Base-by-base conservation (phyloP, 768 basidiomycete species). In the Collybiopsis confluens region DNA sequence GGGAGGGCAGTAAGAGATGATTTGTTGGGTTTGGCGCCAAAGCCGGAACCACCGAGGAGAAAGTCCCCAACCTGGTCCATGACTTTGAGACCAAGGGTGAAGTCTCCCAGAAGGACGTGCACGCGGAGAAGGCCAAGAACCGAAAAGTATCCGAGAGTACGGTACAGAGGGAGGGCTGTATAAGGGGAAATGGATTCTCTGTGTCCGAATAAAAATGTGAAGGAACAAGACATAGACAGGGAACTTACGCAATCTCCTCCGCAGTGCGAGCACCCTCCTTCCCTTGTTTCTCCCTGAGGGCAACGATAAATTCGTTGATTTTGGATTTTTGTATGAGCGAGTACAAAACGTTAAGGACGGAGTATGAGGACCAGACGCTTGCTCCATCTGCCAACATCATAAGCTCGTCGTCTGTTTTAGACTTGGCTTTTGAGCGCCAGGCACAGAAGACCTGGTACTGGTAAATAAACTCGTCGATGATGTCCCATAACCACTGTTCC, bases 401-500 rank as follows among this genome's bases (percentile, higher is more conserved):
- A 36, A 94, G 77, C 67, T 98, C 95, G 61, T 98, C 96, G 37
- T 92, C 93, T 0, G 86, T 82, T 73, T 97, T 98, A 46, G 78
- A 76, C 57, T 90, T 88, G 27, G 85, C 78, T 62, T 90, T 92
- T 16, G 87, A 86, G 49, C 93, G 77, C 88, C 93, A 98, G 36
- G 90, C 83, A 59, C 92, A 91, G 72, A 97, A 98, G 1, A 90
- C 89, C 66, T 96, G 94, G 75, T 94, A 99, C 67, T 99, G 96
- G 72, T 97, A 99, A 61, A 98, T 96, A 67, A 95, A 95, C 62
- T 95, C 93, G 73, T 96, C 92, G 64, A 96, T 86, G 68, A 95
- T 94, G 64, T 96, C 93, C 92, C 95, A 98, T 7, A 99, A 72
- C 96, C 96, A 99, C 67, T 97, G 94, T 56, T 95, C 92, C 0